These are phyloP conservation scores for Stachybotrys echinatus DNA, from an alignment of 2,329 filamentous ascomycete genomes.

Conservation along the genomic window DNA sequence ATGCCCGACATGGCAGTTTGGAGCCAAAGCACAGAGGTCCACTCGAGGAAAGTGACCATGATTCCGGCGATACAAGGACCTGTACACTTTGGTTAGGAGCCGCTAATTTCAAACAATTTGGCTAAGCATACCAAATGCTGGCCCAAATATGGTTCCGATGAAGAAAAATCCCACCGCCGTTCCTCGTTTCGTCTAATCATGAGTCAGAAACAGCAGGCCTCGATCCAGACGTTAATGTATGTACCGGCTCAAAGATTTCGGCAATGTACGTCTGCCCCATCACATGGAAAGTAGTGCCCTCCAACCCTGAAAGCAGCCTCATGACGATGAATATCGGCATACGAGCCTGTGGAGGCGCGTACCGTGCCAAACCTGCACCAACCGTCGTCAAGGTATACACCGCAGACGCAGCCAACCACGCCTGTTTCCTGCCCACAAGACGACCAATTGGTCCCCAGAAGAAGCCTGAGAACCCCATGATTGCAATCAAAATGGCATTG, in stretches of 20 bases:
- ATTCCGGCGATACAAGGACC: background rate
- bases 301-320: background rate
- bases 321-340: background rate
- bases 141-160: background rate
- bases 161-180: background rate
- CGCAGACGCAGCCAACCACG: background rate
- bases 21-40: slow-evolving; percentile 1
- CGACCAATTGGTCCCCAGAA: background rate
- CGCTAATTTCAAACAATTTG: background rate
- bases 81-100: background rate
- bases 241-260: background rate
- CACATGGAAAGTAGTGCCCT: background rate
- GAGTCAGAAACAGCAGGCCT: background rate
- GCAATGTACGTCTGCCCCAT: background rate
- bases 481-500: background rate
- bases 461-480: background rate
- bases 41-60: background rate
- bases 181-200: background rate
- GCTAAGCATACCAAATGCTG: background rate
- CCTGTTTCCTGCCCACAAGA: background rate
- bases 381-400: background rate
- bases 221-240: background rate
- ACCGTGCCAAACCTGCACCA: background rate
- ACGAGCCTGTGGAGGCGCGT: background rate
- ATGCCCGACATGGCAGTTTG: background rate